Conservation (phyloP, 345 rosid species). For the Corchorus capsularis region DNA sequence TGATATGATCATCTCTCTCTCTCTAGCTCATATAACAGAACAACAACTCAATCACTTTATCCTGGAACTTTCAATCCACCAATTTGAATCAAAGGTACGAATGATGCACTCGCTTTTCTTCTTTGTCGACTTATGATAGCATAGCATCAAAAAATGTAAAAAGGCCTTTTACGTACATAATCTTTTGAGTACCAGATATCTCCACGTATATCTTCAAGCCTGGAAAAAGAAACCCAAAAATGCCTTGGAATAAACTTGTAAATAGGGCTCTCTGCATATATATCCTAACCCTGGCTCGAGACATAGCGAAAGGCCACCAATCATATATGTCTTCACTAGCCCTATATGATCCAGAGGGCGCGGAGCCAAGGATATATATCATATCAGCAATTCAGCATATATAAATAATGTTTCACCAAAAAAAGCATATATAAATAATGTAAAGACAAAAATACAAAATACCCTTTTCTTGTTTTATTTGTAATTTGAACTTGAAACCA, state of each 20-base stretch:
- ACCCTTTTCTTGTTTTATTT: too few relatives aligned
- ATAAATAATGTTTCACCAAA: too few relatives aligned
- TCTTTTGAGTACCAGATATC: slow-evolving; percentile 4
- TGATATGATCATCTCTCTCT: not conserved
- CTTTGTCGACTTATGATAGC: slow-evolving; percentile 12
- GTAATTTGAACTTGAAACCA: not conserved
- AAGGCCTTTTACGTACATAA: slow-evolving; percentile 6
- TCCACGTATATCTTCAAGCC: slow-evolving; percentile 6
- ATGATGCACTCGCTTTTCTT: slow-evolving; percentile 17
- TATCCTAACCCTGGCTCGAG: slow-evolving; percentile 4
- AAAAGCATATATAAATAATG: too few relatives aligned
- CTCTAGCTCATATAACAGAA: not conserved
- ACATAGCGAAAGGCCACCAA: slow-evolving; percentile 27
- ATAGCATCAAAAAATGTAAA: not conserved
- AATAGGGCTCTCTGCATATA: not conserved
- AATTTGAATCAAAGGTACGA: slow-evolving; percentile 6
- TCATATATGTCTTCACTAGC: not conserved
- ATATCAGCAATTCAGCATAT: too few relatives aligned
- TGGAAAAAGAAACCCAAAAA: too few relatives aligned
- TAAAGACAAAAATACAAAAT: too few relatives aligned
- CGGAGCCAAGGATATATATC: too few relatives aligned
- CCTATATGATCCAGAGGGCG: not conserved
- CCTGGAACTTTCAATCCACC: slow-evolving; percentile 14
- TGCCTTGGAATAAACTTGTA: not conserved
- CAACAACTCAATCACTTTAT: slow-evolving; percentile 1